phyloP scores from a whole-genome alignment of 306 rosid genomes.

The Fragaria vesca region DNA sequence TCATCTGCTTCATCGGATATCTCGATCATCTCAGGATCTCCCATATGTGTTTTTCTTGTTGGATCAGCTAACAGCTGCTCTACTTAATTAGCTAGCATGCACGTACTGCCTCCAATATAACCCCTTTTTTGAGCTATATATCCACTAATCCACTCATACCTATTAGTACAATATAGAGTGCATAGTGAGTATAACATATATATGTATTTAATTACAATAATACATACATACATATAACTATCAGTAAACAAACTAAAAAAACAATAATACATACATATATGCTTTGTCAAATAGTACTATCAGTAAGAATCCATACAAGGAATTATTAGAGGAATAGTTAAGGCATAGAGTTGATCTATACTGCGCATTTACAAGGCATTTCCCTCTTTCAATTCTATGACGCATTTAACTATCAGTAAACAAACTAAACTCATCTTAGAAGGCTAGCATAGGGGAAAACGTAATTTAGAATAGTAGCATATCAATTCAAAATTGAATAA shows the following conservation, averaged over 20 bases:
- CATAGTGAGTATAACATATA: background rate
- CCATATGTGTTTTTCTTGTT: constrained; percentile 10
- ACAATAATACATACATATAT: background rate
- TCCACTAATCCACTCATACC: background rate
- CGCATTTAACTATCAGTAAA: background rate
- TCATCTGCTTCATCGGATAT: constrained; percentile 3
- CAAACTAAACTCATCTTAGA: background rate
- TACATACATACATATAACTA: background rate
- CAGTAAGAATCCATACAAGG: background rate
- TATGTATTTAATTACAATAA: background rate
- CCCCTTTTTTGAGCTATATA: background rate
- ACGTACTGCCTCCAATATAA: background rate
- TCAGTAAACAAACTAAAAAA: no score
- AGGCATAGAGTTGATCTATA: background rate
- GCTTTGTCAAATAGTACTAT: background rate
- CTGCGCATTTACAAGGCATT: background rate
- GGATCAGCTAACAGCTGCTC: background rate
- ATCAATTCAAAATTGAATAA: background rate
- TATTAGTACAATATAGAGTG: background rate
- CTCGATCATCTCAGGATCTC: constrained; percentile 8
- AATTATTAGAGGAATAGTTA: background rate
- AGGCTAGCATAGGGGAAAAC: background rate
- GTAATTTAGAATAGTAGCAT: background rate
- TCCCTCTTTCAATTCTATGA: background rate
- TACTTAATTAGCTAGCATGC: background rate